Base-by-base conservation (phyloP, 768 basidiomycete species). In the Daedaleopsis sinensis region DNA sequence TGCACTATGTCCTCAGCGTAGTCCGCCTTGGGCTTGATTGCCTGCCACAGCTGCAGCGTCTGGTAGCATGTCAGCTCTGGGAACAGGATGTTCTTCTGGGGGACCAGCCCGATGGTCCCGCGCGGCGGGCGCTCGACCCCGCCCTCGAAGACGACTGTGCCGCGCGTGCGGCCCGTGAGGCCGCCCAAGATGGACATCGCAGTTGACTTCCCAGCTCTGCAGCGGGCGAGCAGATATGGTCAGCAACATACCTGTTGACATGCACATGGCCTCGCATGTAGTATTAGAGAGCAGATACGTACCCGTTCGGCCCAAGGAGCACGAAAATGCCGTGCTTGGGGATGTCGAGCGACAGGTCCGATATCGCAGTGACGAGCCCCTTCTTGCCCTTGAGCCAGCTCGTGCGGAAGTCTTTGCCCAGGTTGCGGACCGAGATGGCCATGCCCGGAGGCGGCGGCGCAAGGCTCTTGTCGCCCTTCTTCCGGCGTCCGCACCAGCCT, bases 31-130 rank as follows among this genome's bases (percentile, higher is more conserved):
- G 57, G 80, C 76, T 64, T 74, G 72, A 5, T 75, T 68, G 27
- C 19, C 32, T 75, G 79, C 50, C 50, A 58, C 32, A 93, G 80
- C 1, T 79, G 77, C 16, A 93, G 75, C 3, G 88, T 91, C 73
- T 93, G 88, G 46, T 84, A 76, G 70, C 90, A 91, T 1, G 85
- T 82, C n/a, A 93, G 74, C 52, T 92, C 90, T 0, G 88, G 83
- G 69, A 91, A 90, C 1, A 93, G 77, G 8, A 93, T 89, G 66
- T 93, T 92, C 75, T 90, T 91, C 74, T 92, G 91, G 0, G 90
- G 89, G 0, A 91, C 90, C 55, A 93, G 86, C 3, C 91, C 90
- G 18, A 93, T 69, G 0, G 82, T 82, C 6, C 90, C 89, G 0
- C 83, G 85, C 9, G 86, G 77, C 11, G 88, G 86, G 32, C 76